Evolutionary conservation across 805 yeast genomes (phyloP).

Genomic region (Saturnispora silvae): DNA sequence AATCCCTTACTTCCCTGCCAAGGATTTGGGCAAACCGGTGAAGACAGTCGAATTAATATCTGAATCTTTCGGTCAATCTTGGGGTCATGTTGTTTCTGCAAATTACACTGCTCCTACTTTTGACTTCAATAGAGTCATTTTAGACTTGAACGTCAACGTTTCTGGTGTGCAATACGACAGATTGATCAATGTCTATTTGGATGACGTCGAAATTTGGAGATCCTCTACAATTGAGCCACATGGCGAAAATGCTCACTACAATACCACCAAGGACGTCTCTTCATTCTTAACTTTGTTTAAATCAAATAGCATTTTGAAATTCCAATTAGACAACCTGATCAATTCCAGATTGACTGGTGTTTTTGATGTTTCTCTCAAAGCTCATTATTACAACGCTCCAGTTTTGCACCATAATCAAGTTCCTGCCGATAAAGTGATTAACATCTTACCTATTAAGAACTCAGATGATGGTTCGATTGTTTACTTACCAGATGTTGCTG

Average conservation of each 20-base stretch:
- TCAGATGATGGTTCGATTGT: constrained; percentile 31
- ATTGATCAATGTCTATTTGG: constrained; percentile 50
- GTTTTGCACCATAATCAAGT: background rate
- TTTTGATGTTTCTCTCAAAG: constrained; percentile 42
- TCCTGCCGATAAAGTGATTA: constrained; percentile 6
- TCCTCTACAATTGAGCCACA: constrained; percentile 78
- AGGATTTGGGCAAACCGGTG: constrained; percentile 28
- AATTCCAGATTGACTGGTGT: constrained; percentile 48
- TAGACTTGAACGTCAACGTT: constrained; percentile 42
- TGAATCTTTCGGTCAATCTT: constrained; percentile 45
- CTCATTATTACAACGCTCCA: constrained; percentile 13
- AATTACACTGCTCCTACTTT: constrained; percentile 35
- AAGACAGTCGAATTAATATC: constrained; percentile 31
- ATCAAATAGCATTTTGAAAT: constrained; percentile 31
- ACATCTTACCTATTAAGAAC: constrained; percentile 30
- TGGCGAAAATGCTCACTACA: constrained; percentile 36
- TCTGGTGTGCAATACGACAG: constrained; percentile 58
- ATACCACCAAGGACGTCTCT: constrained; percentile 54
- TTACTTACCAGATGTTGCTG: constrained; percentile 33
- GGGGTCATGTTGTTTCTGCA: constrained; percentile 44
- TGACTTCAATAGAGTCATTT: constrained; percentile 41
- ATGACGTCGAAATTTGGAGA: constrained; percentile 68
- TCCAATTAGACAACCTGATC: constrained; percentile 58
- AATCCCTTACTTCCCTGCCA: constrained; percentile 20
- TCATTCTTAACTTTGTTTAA: constrained; percentile 40